phyloP scores from a whole-genome alignment of 2,329 filamentous ascomycete species.

The Penicillium sp. region DNA sequence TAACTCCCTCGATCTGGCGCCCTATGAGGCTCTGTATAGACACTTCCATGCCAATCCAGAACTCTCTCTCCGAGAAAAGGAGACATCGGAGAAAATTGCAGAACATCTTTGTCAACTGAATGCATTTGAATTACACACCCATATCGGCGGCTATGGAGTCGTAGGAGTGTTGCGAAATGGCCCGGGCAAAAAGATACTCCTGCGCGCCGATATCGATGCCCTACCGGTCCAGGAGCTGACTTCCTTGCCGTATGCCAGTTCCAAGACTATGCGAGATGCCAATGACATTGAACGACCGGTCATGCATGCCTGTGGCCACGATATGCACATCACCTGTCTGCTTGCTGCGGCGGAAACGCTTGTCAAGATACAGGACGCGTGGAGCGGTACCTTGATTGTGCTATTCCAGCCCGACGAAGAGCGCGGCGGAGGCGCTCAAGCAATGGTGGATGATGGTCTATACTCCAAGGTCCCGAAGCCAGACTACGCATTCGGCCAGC shows the following conservation, averaged over 20 bases:
- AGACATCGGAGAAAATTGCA: slow-evolving; percentile 53
- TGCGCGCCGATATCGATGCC: slow-evolving; percentile 54
- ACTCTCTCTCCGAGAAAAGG: slow-evolving; percentile 58
- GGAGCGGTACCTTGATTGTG: slow-evolving; percentile 65
- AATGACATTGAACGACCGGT: slow-evolving; percentile 56
- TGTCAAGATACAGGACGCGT: slow-evolving; percentile 44
- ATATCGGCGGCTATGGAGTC: slow-evolving; percentile 51
- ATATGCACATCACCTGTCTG: slow-evolving; percentile 61
- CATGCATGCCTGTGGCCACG: slow-evolving; percentile 65
- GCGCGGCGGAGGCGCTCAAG: slow-evolving; percentile 60
- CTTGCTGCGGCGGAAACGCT: slow-evolving; percentile 58
- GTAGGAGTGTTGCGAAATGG: slow-evolving; percentile 48
- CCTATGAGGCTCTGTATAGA: slow-evolving; percentile 59
- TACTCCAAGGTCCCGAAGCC: slow-evolving; percentile 55
- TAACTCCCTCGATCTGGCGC: slow-evolving; percentile 34
- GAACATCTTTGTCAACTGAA: slow-evolving; percentile 40
- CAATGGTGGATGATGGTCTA: slow-evolving; percentile 63
- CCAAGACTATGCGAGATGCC: slow-evolving; percentile 46
- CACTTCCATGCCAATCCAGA: slow-evolving; percentile 62
- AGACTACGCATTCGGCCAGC: slow-evolving; percentile 58
- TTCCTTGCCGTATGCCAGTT: slow-evolving; percentile 50
- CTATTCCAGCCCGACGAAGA: slow-evolving; percentile 71
- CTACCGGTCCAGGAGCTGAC: slow-evolving; percentile 53
- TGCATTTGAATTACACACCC: slow-evolving; percentile 40
- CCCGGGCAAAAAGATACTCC: slow-evolving; percentile 45